Evolutionary conservation across 2,329 filamentous ascomycete species (phyloP).

Genomic region (Coleophoma cylindrospora): DNA sequence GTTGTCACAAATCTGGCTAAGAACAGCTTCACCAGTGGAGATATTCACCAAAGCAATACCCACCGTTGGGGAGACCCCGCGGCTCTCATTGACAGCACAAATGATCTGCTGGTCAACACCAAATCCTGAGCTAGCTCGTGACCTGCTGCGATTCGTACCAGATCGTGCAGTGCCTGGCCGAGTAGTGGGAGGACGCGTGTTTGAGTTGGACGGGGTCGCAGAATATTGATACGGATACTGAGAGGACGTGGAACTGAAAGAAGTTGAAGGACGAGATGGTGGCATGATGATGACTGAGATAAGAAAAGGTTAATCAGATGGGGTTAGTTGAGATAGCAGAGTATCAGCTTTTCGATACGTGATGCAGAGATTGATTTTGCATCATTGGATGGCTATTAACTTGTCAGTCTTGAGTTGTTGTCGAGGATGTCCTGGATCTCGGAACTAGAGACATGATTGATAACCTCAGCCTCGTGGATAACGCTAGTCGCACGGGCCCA

Average conservation of each 20-base stretch:
- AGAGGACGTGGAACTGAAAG: constrained; percentile 17
- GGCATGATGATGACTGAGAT: too few species aligned
- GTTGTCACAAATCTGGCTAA: constrained; percentile 90
- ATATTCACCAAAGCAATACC: constrained; percentile 86
- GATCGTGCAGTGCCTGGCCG: constrained; percentile 22
- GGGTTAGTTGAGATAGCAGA: too few species aligned
- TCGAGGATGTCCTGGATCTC: too few species aligned
- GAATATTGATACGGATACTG: constrained; percentile 21
- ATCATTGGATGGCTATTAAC: too few species aligned
- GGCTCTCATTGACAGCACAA: constrained; percentile 84
- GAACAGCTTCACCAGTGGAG: constrained; percentile 74
- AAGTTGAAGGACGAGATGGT: constrained; percentile 6
- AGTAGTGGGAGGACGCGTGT: neutral
- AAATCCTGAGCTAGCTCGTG: constrained; percentile 30
- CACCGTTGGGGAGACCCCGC: constrained; percentile 79
- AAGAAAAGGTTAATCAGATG: too few species aligned
- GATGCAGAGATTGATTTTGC: too few species aligned
- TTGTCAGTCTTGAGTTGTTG: too few species aligned
- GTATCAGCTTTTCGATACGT: too few species aligned
- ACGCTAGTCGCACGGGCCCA: too few species aligned
- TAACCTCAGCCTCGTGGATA: too few species aligned
- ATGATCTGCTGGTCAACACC: constrained; percentile 64
- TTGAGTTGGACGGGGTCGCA: constrained; percentile 23
- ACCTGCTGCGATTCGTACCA: constrained; percentile 21
- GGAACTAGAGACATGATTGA: too few species aligned